These are phyloP conservation scores for Polygonum aviculare DNA, from an alignment of 148 eudicot species.

Conservation along the genomic window DNA sequence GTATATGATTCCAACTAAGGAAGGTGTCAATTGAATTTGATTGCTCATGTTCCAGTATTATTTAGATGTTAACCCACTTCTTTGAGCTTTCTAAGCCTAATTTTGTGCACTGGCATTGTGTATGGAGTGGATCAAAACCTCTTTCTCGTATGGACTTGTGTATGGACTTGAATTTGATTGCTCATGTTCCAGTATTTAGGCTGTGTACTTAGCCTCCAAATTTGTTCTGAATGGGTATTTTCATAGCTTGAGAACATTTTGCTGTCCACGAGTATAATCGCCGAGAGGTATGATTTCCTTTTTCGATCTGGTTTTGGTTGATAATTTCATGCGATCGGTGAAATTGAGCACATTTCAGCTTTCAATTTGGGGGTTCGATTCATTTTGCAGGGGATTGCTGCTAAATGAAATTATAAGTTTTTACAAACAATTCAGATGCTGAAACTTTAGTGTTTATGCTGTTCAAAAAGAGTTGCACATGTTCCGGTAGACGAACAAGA, in stretches of 20 bases:
- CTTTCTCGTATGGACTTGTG: no score
- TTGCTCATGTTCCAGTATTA: no score
- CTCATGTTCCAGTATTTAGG: no score
- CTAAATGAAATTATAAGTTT: background rate
- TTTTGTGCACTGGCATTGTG: no score
- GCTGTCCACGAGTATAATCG: conserved; percentile 11
- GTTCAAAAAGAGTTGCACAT: conserved; percentile 50
- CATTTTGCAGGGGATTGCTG: background rate
- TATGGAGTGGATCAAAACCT: no score
- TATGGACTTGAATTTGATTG: no score
- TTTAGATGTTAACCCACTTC: no score
- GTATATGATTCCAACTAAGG: no score
- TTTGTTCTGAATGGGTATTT: conserved; percentile 89
- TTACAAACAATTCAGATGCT: background rate
- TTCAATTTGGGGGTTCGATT: background rate
- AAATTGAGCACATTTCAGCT: background rate
- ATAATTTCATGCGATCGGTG: background rate
- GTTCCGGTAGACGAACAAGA: conserved; percentile 91
- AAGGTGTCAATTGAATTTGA: no score
- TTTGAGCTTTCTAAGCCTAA: no score
- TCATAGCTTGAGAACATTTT: conserved; percentile 52
- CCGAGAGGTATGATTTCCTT: background rate
- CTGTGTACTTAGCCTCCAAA: conserved; percentile 85
- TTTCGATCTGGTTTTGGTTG: background rate
- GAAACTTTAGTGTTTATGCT: background rate